phyloP scores from a whole-genome alignment of 1,284 basidiomycete species.

The Heterobasidion occidentale region DNA sequence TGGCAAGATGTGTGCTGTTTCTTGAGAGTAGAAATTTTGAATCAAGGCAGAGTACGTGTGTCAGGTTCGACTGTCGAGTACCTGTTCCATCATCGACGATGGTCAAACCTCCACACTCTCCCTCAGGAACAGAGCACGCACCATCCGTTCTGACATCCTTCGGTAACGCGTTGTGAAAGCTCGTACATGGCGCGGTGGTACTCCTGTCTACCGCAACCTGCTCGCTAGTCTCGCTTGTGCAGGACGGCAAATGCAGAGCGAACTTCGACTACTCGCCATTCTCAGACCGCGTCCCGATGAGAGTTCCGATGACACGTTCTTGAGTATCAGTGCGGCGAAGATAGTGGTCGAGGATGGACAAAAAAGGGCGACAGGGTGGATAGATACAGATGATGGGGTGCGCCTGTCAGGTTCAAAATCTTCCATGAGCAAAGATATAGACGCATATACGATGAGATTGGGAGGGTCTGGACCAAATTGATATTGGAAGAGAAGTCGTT shows the following conservation, averaged over 20 bases:
- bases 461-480: no score
- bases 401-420: slow-evolving; percentile 33
- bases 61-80: slow-evolving; percentile 89
- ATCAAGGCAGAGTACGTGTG: slow-evolving; percentile 96
- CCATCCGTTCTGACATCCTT: slow-evolving; percentile 88
- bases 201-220: slow-evolving; percentile 93
- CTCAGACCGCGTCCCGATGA: slow-evolving; percentile 82
- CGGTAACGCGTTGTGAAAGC: slow-evolving; percentile 77
- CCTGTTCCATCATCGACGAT: slow-evolving; percentile 40
- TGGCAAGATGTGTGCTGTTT: slow-evolving; percentile 83
- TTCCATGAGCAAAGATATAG: no score
- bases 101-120: neutral
- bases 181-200: slow-evolving; percentile 94
- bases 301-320: slow-evolving; percentile 92
- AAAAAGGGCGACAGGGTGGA: slow-evolving; percentile 92
- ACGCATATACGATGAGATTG: no score
- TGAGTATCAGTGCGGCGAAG: slow-evolving; percentile 79
- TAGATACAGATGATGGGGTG: slow-evolving; percentile 66
- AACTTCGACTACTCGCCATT: slow-evolving; percentile 49
- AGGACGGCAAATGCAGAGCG: slow-evolving; percentile 83
- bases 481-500: no score
- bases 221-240: slow-evolving; percentile 86
- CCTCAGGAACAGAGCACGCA: slow-evolving; percentile 31
- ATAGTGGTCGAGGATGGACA: slow-evolving; percentile 97
- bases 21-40: slow-evolving; percentile 96